Evolutionary conservation across 352 stramenopile species (phyloP).

Genomic region (Globisporangium nunn): DNA sequence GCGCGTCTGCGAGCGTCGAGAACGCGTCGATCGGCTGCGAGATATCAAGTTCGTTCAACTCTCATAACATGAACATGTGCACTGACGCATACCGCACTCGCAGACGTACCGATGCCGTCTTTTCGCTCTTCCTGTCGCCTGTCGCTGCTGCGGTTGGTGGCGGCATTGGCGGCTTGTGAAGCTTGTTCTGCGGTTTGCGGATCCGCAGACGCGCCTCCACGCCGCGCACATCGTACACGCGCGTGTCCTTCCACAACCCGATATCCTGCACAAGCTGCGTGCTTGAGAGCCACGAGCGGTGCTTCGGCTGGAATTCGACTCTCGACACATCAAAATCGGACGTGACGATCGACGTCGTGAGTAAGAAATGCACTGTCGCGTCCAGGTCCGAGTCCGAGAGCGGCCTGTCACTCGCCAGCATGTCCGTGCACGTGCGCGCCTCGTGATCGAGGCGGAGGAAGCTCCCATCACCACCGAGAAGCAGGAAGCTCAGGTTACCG

Average conservation of each 20-base stretch:
- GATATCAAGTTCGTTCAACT: background rate
- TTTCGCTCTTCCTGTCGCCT: background rate
- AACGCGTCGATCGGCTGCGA: constrained; percentile 23
- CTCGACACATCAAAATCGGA: constrained; percentile 36
- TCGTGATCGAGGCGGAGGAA: constrained; percentile 61
- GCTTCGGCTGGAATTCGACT: constrained; percentile 38
- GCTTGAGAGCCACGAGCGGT: constrained; percentile 35
- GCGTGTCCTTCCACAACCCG: constrained; percentile 40
- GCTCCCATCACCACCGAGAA: constrained; percentile 27
- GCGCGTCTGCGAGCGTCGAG: constrained; percentile 20
- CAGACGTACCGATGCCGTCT: background rate
- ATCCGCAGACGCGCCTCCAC: constrained; percentile 33
- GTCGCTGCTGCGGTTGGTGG: constrained; percentile 1
- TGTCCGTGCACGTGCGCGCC: constrained; percentile 32
- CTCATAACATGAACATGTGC: background rate
- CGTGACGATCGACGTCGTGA: constrained; percentile 50
- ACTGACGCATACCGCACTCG: background rate
- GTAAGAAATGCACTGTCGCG: constrained; percentile 52
- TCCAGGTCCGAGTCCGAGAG: constrained; percentile 34
- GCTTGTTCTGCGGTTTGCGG: constrained; percentile 39
- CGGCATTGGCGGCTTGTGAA: constrained; percentile 18
- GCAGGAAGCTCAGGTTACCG: constrained; percentile 55
- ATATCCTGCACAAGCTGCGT: constrained; percentile 33
- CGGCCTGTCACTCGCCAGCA: constrained; percentile 22
- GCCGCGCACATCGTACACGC: constrained; percentile 44